These are phyloP conservation scores for Penstemon newberryi DNA, from an alignment of 257 asterid species.

Conservation along the genomic window DNA sequence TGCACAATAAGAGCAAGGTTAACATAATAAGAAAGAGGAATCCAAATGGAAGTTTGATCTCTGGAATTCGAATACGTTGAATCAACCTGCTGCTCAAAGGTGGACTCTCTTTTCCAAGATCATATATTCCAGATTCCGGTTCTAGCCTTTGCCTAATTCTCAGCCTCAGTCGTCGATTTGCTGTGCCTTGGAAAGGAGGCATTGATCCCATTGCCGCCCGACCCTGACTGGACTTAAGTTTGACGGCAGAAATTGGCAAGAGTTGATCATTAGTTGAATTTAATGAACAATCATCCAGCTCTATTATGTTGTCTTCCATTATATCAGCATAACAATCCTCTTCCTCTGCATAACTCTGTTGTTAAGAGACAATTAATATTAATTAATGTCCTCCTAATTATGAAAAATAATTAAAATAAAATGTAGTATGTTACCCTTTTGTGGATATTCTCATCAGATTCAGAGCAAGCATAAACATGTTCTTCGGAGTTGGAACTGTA, in stretches of 20 bases:
- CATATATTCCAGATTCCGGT: slow-evolving; percentile 10
- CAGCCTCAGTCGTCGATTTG: slow-evolving; percentile 55
- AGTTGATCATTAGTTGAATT: slow-evolving; percentile 21
- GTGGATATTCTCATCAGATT: slow-evolving; percentile 47
- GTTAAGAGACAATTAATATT: slow-evolving; percentile 20
- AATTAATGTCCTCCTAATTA: not conserved
- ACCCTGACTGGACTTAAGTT: slow-evolving; percentile 20
- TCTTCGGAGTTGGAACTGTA: slow-evolving; percentile 57
- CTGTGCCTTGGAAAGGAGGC: slow-evolving; percentile 60
- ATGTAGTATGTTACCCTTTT: slow-evolving; percentile 31
- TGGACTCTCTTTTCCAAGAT: slow-evolving; percentile 9
- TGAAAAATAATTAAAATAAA: not conserved
- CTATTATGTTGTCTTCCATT: slow-evolving; percentile 77
- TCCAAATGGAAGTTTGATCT: not conserved
- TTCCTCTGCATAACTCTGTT: slow-evolving; percentile 49
- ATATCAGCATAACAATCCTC: slow-evolving; percentile 86
- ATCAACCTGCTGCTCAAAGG: slow-evolving; percentile 16
- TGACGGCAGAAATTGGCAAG: slow-evolving; percentile 12
- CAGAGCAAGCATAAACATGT: slow-evolving; percentile 44
- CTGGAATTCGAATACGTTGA: not conserved
- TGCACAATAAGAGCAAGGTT: slow-evolving; percentile 17
- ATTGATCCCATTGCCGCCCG: slow-evolving; percentile 12
- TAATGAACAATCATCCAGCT: slow-evolving; percentile 56
- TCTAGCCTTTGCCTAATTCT: slow-evolving; percentile 24
- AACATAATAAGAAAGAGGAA: slow-evolving; percentile 15